Percentiles rank a stretch among this genome's conserved stretches.
These are phyloP conservation scores for Pelargonium citronellum DNA, from an alignment of 441 rosid genomes.

Conservation along the genomic window DNA sequence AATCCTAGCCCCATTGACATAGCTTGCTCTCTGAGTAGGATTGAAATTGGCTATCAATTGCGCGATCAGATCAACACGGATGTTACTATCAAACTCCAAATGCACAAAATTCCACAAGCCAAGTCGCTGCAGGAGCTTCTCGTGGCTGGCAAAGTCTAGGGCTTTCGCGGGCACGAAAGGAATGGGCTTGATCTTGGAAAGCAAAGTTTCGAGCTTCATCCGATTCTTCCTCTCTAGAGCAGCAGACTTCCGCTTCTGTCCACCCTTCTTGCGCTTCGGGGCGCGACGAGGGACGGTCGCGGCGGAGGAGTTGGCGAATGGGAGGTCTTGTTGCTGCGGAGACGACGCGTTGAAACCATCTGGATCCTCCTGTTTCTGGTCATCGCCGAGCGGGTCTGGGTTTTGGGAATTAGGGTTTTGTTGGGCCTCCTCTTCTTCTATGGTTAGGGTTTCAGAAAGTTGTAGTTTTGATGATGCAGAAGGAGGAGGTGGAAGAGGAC, in stretches of 20 bases:
- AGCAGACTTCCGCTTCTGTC: constrained; percentile 22
- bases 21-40: constrained; percentile 35
- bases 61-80: constrained; percentile 51
- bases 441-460: constrained; percentile 17
- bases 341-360: constrained; percentile 1
- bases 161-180: constrained; percentile 55
- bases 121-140: constrained; percentile 47
- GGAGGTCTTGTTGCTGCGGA: neutral
- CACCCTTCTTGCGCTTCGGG: constrained; percentile 35
- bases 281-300: constrained; percentile 30
- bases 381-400: neutral
- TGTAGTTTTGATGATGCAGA: too few species aligned
- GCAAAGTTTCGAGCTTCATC: constrained; percentile 45
- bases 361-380: constrained; percentile 1
- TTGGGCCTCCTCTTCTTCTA: neutral
- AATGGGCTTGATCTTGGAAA: constrained; percentile 40
- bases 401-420: neutral
- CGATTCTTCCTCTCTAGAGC: constrained; percentile 31
- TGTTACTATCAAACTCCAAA: constrained; percentile 43
- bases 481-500: neutral
- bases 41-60: constrained; percentile 52
- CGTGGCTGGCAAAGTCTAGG: constrained; percentile 55
- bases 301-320: neutral
- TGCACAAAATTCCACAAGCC: constrained; percentile 84
- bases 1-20: constrained; percentile 50